phyloP scores from a whole-genome alignment of 164 flowering plant species.

The Brasenia schreberi region DNA sequence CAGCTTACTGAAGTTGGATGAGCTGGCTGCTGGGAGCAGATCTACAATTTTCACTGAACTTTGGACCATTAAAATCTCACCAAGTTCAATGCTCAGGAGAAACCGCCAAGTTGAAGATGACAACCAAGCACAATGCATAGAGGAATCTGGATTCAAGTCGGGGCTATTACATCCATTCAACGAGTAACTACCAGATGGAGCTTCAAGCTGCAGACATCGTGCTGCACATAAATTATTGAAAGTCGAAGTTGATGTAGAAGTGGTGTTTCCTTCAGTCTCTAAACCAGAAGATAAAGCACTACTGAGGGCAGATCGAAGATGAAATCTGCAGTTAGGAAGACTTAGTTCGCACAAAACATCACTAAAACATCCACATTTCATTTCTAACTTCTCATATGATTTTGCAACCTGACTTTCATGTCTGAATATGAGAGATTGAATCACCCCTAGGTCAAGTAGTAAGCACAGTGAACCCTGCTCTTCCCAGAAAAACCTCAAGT shows the following conservation, averaged over 20 bases:
- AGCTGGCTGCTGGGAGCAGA: constrained; percentile 4
- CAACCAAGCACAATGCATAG: no score
- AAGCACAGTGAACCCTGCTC: constrained; percentile 21
- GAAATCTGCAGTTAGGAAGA: constrained; percentile 29
- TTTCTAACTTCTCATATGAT: constrained; percentile 11
- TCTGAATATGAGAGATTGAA: constrained; percentile 29
- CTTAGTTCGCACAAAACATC: constrained; percentile 43
- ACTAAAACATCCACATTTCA: constrained; percentile 13
- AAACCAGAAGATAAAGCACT: constrained; percentile 12
- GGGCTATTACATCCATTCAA: no score
- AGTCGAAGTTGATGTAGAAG: no score
- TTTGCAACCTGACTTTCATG: constrained; percentile 7
- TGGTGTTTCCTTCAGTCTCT: no score
- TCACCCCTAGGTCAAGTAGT: constrained; percentile 19
- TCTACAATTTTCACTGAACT: constrained; percentile 28
- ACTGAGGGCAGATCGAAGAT: constrained; percentile 17
- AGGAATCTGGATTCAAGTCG: no score
- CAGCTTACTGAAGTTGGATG: constrained; percentile 29
- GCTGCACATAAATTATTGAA: no score
- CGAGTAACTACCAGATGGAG: no score
- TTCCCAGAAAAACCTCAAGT: constrained; percentile 22
- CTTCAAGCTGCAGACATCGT: no score
- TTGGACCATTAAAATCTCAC: constrained; percentile 30
- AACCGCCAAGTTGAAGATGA: constrained; percentile 20
- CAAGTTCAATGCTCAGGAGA: constrained; percentile 20